These are phyloP conservation scores for Omphalotus guepiniiformis DNA, from an alignment of 768 basidiomycete genomes.

Conservation along the genomic window DNA sequence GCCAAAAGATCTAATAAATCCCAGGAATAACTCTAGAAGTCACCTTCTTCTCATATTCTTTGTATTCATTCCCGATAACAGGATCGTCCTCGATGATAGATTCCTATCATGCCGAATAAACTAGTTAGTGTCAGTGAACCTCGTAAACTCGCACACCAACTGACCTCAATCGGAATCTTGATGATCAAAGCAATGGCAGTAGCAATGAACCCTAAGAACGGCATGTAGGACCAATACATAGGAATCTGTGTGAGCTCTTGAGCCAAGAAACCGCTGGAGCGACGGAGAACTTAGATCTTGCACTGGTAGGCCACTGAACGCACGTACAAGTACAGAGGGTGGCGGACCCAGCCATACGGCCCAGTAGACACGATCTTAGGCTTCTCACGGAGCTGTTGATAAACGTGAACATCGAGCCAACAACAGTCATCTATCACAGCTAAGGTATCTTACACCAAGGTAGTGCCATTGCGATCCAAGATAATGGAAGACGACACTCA, in stretches of 20 bases:
- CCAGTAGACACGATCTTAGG: slow-evolving; percentile 15
- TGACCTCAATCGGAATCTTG: slow-evolving; percentile 1
- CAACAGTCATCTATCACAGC: too few species aligned
- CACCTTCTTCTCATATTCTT: background rate
- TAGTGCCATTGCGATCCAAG: slow-evolving; percentile 1
- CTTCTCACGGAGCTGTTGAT: background rate
- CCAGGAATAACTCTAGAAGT: background rate
- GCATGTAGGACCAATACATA: background rate
- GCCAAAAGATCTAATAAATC: too few species aligned
- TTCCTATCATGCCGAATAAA: background rate
- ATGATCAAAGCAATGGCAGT: background rate
- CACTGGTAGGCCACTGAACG: background rate
- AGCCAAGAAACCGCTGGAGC: background rate
- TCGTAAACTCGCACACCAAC: background rate
- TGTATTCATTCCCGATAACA: background rate
- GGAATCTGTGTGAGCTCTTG: background rate
- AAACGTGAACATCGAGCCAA: too few species aligned
- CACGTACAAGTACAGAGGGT: slow-evolving; percentile 13
- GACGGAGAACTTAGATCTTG: too few species aligned
- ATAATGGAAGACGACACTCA: background rate
- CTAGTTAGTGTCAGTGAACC: background rate
- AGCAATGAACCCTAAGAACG: background rate
- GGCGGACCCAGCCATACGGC: slow-evolving; percentile 12
- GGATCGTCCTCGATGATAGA: background rate
- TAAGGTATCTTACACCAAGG: slow-evolving; percentile 2